Evolutionary conservation across 306 rosid species (phyloP), one percentile per base, ranked within the genome.

Genomic region (Delonix regia): DNA sequence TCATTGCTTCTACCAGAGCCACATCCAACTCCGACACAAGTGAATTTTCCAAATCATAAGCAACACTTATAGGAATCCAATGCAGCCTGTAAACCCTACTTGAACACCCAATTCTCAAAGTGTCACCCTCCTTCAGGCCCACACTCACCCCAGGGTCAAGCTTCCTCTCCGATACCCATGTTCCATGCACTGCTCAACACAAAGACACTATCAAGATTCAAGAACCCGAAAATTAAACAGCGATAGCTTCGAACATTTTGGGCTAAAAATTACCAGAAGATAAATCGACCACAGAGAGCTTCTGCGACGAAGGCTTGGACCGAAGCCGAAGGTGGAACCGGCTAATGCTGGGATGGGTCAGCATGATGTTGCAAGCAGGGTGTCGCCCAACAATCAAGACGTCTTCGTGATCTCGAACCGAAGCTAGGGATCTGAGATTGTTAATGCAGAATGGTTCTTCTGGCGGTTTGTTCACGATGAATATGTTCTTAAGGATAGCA

Each of bases 311-410:
- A 10, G 92, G 88, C 2, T 73, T 69, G 21, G 96, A 89, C 25
- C 84, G 74, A 71, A 92, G 83, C 74, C 87, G 86, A 71, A 92
- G 91, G 83, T 92, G 97, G 85, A 86, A 92, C 81, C 97, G 76
- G 84, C 97, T 92, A 83, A 92, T 83, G 86, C 96, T 90, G 69
- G 97, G 97, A 42, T 92, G 96, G 5, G 96, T 92, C 18, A 92
- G 79, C 84, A 83, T 84, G 81, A 90, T 76, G 78, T 89, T 80
- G 84, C 96, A 92, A 45, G 90, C 91, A 1, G 96, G 97, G 81
- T 92, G 96, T 3, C 97, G 89, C 1, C 97, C 97, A 1, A 92
- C 84, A 57, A 83, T 49, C 76, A 87, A 68, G 65, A 81, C 73
- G 53, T 90, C 92, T 64, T 89, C 94, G 73, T 71, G 55, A 41